Percentiles rank a stretch among this genome's conserved stretches.
Evolutionary conservation across 805 yeast genomes (phyloP).

Genomic region (Pichia occidentalis): DNA sequence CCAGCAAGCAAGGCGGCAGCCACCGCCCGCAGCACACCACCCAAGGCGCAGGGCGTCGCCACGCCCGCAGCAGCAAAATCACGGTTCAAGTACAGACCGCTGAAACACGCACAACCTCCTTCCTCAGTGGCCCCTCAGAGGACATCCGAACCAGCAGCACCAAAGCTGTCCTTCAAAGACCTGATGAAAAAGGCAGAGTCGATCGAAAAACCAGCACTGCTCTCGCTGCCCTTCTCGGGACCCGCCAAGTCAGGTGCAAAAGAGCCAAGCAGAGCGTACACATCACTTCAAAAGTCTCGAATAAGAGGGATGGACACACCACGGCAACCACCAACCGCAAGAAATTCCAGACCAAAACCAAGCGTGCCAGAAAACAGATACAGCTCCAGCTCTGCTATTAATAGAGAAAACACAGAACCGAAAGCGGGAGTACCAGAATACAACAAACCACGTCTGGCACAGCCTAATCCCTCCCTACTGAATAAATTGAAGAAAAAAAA

Average conservation of each 20-base stretch:
- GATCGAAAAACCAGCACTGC: slow-evolving; percentile 46
- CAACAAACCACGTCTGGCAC: slow-evolving; percentile 32
- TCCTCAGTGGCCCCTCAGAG: too few relatives aligned
- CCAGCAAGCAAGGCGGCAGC: not conserved
- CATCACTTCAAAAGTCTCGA: slow-evolving; percentile 14
- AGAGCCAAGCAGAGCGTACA: slow-evolving; percentile 13
- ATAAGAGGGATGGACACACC: slow-evolving; percentile 4
- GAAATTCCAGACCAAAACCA: not conserved
- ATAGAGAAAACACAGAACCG: too few relatives aligned
- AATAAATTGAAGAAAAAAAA: slow-evolving; percentile 36
- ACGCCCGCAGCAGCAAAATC: slow-evolving; percentile 6
- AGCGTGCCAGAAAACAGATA: not conserved
- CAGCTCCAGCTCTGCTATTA: slow-evolving; percentile 43
- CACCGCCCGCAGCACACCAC: too few relatives aligned
- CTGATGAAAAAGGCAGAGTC: slow-evolving; percentile 62
- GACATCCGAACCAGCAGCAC: slow-evolving; percentile 25
- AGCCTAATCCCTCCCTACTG: slow-evolving; percentile 51
- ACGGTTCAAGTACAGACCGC: slow-evolving; percentile 7
- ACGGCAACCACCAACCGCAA: not conserved
- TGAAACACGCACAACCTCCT: not conserved
- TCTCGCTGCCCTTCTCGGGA: slow-evolving; percentile 22
- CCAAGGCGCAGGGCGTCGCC: too few relatives aligned
- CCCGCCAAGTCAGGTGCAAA: not conserved
- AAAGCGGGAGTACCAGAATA: not conserved
- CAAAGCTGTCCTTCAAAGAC: slow-evolving; percentile 55